Percentiles rank a stretch among this genome's conserved stretches.
Conservation (phyloP, 2,329 filamentous ascomycete species). For the Cercospora sp. region DNA sequence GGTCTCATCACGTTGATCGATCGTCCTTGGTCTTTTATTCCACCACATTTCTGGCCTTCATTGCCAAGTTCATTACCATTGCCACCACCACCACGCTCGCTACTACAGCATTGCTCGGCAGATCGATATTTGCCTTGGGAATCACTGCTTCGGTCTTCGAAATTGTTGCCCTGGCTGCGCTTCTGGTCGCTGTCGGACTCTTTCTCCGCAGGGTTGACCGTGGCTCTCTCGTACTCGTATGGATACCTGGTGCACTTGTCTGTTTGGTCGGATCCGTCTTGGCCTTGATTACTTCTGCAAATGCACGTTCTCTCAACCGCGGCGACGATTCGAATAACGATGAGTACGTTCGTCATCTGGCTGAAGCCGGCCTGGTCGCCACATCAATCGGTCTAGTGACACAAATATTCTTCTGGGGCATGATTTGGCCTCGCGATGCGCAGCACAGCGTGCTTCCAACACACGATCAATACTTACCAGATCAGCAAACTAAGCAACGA, state of each 20-base stretch:
- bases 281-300: constrained; percentile 18
- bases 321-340: neutral
- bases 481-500: constrained; percentile 18
- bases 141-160: constrained; percentile 29
- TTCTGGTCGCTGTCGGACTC: constrained; percentile 20
- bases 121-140: constrained; percentile 20
- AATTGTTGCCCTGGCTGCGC: constrained; percentile 24
- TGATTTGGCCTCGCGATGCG: constrained; percentile 26
- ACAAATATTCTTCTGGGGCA: constrained; percentile 30
- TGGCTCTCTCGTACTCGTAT: constrained; percentile 16
- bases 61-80: constrained; percentile 24
- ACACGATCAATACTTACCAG: constrained; percentile 2
- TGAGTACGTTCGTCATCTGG: constrained; percentile 13
- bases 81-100: constrained; percentile 27
- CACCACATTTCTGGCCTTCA: constrained; percentile 21
- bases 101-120: constrained; percentile 14
- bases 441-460: constrained; percentile 5
- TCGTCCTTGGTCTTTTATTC: constrained; percentile 22
- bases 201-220: constrained; percentile 24
- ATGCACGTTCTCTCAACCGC: constrained; percentile 2
- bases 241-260: constrained; percentile 16
- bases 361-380: constrained; percentile 33
- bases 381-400: constrained; percentile 30
- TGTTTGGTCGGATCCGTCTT: constrained; percentile 22
- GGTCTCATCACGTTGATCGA: constrained; percentile 20